Evolutionary conservation across 495 filamentous ascomycete genomes (phyloP).

Genomic region (Penicillium fimorum): DNA sequence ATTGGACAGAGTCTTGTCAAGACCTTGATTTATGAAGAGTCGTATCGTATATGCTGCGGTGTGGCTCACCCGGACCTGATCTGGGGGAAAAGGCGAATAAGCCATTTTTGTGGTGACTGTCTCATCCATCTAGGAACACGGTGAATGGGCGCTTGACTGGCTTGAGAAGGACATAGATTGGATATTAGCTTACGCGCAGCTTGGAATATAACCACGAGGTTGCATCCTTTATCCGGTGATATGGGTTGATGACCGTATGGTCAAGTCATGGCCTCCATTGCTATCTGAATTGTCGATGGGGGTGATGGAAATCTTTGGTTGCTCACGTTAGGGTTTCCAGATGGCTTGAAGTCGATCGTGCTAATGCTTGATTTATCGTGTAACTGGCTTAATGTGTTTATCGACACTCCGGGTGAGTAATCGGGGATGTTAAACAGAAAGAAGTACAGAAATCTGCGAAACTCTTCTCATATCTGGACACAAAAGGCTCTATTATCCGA

Average conservation of each 20-base stretch:
- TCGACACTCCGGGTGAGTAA: no score
- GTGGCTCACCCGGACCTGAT: neutral
- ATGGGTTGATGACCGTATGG: neutral
- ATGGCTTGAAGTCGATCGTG: no score
- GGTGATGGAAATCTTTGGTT: no score
- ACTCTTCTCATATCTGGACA: no score
- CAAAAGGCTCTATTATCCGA: no score
- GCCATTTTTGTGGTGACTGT: neutral
- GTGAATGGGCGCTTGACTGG: constrained; percentile 16
- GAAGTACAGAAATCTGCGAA: no score
- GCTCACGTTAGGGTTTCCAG: no score
- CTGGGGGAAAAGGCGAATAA: neutral
- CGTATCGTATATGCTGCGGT: neutral
- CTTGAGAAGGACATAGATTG: neutral
- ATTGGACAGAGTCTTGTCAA: constrained; percentile 10
- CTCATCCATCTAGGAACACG: constrained; percentile 19
- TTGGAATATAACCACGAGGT: constrained; percentile 15
- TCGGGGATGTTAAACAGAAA: no score
- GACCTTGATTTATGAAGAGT: neutral
- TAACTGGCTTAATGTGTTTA: no score
- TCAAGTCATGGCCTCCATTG: neutral
- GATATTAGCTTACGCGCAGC: constrained; percentile 6
- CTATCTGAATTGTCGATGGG: no score
- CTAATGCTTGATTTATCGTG: no score
- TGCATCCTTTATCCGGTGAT: neutral